Evolutionary conservation across 495 filamentous ascomycete genomes (phyloP).

Genomic region (Thozetella sp.): DNA sequence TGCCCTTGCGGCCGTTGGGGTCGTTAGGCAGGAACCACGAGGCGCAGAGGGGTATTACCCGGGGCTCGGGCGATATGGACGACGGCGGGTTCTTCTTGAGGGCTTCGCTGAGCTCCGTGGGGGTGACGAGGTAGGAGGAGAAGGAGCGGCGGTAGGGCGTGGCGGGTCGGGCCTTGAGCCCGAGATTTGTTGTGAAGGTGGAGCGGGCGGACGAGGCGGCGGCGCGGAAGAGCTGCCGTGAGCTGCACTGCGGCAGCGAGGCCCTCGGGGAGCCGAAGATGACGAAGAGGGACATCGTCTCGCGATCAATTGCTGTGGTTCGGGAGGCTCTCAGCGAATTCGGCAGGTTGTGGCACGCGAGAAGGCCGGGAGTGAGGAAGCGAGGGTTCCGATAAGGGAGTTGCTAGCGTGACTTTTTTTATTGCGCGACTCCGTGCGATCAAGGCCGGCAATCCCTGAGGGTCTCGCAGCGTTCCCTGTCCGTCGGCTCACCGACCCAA

Average conservation of each 20-base stretch:
- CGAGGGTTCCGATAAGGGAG: neutral
- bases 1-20: conserved; percentile 66
- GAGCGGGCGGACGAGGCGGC: conserved; percentile 13
- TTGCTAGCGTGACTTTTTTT: neutral
- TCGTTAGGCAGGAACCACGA: conserved; percentile 97
- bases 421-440: neutral
- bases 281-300: conserved; percentile 36
- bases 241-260: conserved; percentile 26
- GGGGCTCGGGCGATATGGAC: conserved; percentile 74
- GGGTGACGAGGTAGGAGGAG: conserved; percentile 82
- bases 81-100: conserved; percentile 74
- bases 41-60: conserved; percentile 86
- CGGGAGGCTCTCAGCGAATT: too few species aligned
- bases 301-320: conserved; percentile 7
- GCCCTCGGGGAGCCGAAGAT: conserved; percentile 36
- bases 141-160: conserved; percentile 45
- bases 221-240: conserved; percentile 16
- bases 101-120: conserved; percentile 76
- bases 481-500: neutral
- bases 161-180: neutral
- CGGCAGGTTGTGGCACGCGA: too few species aligned
- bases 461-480: neutral
- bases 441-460: neutral
- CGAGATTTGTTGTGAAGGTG: neutral
- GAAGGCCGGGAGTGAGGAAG: neutral